These are phyloP conservation scores for Agrocybe praecox DNA, from an alignment of 768 basidiomycete species.

Conservation along the genomic window DNA sequence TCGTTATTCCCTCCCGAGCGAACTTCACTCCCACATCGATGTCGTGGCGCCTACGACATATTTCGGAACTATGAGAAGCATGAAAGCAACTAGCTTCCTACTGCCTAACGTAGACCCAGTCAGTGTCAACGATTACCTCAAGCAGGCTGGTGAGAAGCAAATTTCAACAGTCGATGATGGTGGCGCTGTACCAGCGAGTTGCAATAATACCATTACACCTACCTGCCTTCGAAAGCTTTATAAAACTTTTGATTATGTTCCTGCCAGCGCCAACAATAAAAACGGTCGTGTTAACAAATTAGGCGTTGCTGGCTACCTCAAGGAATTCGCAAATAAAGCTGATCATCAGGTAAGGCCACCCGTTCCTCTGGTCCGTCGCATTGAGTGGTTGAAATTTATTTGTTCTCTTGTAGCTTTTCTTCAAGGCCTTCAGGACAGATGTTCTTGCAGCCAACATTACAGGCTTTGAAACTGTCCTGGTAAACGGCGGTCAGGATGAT, in stretches of 20 bases:
- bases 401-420: conserved; percentile 33
- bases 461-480: conserved; percentile 38
- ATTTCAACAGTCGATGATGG: neutral
- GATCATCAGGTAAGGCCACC: conserved; percentile 18
- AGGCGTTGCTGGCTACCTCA: conserved; percentile 33
- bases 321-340: conserved; percentile 32
- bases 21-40: conserved; percentile 41
- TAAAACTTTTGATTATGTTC: conserved; percentile 31
- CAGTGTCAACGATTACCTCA: neutral
- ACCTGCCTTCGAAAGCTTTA: conserved; percentile 36
- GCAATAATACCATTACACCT: conserved; percentile 29
- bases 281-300: conserved; percentile 8
- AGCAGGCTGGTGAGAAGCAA: neutral
- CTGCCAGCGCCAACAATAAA: conserved; percentile 27
- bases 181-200: conserved; percentile 22
- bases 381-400: conserved; percentile 30
- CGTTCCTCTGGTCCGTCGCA: neutral
- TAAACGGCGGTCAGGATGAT: conserved; percentile 58
- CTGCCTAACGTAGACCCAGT: neutral
- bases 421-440: conserved; percentile 48
- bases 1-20: conserved; percentile 36
- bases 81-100: neutral
- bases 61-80: conserved; percentile 15
- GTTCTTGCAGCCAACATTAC: conserved; percentile 34
- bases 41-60: conserved; percentile 36